These are phyloP conservation scores for Diplodia sapinea DNA, from an alignment of 2,329 filamentous ascomycete genomes.

Conservation along the genomic window DNA sequence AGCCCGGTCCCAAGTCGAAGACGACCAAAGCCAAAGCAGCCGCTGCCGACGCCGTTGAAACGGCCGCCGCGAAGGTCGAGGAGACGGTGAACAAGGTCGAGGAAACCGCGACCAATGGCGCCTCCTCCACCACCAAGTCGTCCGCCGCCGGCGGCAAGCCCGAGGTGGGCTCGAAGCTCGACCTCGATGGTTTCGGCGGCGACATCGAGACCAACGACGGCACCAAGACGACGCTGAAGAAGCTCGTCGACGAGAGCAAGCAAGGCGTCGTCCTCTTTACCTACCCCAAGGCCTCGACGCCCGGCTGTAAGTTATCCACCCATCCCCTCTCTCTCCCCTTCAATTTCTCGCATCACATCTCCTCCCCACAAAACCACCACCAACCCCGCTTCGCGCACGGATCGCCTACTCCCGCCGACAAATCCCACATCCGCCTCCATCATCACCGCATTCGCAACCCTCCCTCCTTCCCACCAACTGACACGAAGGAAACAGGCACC, in stretches of 20 bases:
- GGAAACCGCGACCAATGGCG: conserved; percentile 38
- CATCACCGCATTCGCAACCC: neutral
- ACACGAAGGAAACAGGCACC: conserved; percentile 70
- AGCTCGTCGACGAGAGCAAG: conserved; percentile 82
- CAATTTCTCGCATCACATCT: conserved; percentile 2
- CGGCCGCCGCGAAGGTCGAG: conserved; percentile 32
- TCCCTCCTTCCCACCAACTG: neutral
- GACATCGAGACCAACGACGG: conserved; percentile 88
- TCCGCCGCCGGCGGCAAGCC: conserved; percentile 38
- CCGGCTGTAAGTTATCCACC: conserved; percentile 77
- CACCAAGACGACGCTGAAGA: conserved; percentile 76
- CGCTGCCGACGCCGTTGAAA: conserved; percentile 36
- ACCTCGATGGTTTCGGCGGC: conserved; percentile 63
- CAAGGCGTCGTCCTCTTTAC: conserved; percentile 90
- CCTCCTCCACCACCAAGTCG: conserved; percentile 37
- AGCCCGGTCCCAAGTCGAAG: conserved; percentile 50
- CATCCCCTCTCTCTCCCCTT: neutral
- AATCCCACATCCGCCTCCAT: neutral
- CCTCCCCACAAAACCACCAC: conserved; percentile 7
- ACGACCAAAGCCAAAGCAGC: conserved; percentile 39
- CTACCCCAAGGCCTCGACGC: conserved; percentile 92
- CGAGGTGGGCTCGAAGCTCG: conserved; percentile 59
- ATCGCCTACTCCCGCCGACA: neutral
- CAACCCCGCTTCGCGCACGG: conserved; percentile 9
- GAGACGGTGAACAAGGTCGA: conserved; percentile 41